phyloP scores from a whole-genome alignment of 129 eudicot species.

The Helichrysum umbraculigerum region DNA sequence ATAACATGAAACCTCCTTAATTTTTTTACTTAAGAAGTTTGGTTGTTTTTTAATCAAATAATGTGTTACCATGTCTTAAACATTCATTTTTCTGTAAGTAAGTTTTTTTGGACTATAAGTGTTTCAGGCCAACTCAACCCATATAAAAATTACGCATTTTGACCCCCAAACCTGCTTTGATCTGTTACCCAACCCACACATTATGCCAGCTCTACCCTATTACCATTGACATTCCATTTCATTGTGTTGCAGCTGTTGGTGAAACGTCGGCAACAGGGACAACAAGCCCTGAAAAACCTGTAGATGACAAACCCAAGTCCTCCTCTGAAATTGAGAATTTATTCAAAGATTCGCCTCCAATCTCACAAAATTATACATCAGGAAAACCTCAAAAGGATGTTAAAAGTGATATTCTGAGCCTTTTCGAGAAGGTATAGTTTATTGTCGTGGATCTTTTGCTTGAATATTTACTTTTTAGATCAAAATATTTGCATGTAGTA shows the following conservation, averaged over 20 bases:
- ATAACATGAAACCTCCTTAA: not conserved
- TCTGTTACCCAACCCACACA: not conserved
- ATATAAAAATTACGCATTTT: not conserved
- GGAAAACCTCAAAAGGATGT: conserved; percentile 79
- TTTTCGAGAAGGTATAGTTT: conserved; percentile 76
- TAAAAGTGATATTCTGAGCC: conserved; percentile 89
- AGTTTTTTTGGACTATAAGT: not conserved
- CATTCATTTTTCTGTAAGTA: not conserved
- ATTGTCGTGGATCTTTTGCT: not conserved
- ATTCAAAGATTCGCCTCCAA: conserved; percentile 51
- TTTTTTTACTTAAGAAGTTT: not conserved
- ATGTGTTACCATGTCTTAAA: not conserved
- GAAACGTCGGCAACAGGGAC: conserved; percentile 50
- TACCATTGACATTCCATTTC: conserved; percentile 21
- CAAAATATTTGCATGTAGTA: not conserved
- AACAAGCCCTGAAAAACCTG: conserved; percentile 31
- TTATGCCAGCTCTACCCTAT: not conserved
- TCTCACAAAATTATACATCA: conserved; percentile 37
- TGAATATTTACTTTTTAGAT: not conserved
- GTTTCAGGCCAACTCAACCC: not conserved
- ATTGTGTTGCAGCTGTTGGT: conserved; percentile 67
- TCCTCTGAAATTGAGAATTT: conserved; percentile 37
- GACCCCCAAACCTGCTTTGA: not conserved
- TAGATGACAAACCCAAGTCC: conserved; percentile 25
- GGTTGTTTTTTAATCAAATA: not conserved